phyloP scores from a whole-genome alignment of 1,284 basidiomycete genomes.

The Trametes polyzona region DNA sequence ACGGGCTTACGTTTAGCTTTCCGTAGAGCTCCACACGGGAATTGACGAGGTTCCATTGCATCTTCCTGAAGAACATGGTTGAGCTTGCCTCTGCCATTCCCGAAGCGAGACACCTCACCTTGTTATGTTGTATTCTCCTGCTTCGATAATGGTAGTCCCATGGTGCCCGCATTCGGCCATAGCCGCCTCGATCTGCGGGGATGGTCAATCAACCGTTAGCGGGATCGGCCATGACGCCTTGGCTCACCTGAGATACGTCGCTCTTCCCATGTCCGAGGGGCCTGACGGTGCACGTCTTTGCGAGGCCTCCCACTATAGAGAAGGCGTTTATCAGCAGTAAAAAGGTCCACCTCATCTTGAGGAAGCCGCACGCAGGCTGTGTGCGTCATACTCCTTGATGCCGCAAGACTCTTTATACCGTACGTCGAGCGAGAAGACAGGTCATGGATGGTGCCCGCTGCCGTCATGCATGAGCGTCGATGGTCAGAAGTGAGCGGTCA shows the following conservation, averaged over 20 bases:
- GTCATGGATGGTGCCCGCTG: constrained; percentile 4
- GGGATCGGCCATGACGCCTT: not conserved
- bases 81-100: too few species aligned
- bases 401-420: not conserved
- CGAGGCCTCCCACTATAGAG: not conserved
- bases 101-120: not conserved
- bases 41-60: constrained; percentile 61
- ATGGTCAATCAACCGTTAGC: not conserved
- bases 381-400: too few species aligned
- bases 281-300: constrained; percentile 38
- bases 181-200: constrained; percentile 49
- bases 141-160: constrained; percentile 49
- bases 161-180: constrained; percentile 56
- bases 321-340: not conserved
- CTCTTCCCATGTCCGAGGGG: constrained; percentile 46
- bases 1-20: constrained; percentile 42
- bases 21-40: constrained; percentile 59
- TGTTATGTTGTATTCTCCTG: constrained; percentile 57
- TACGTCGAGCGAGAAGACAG: not conserved
- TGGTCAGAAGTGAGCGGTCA: constrained; percentile 12
- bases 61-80: constrained; percentile 52
- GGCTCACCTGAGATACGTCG: constrained; percentile 45
- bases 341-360: not conserved
- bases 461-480: constrained; percentile 12
- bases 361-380: not conserved